These are phyloP conservation scores for Rhynchospora tenuis DNA, from an alignment of 176 grass and related monocot species.

Conservation along the genomic window DNA sequence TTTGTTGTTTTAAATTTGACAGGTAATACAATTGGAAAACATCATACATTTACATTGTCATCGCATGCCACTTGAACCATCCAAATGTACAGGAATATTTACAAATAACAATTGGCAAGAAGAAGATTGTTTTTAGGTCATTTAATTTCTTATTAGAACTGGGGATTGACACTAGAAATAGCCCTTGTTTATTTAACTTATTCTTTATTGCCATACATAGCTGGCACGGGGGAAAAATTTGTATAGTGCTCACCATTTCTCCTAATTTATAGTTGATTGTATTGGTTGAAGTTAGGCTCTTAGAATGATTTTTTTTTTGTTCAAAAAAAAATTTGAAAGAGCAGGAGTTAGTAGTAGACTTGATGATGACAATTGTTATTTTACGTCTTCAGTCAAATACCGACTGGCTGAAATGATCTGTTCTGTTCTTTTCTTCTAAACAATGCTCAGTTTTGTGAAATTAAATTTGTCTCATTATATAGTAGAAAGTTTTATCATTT, in stretches of 20 bases:
- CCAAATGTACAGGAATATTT: slow-evolving; percentile 4
- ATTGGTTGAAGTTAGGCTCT: neutral
- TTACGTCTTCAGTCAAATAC: neutral
- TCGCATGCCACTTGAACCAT: neutral
- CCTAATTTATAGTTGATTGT: neutral
- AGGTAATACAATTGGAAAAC: neutral
- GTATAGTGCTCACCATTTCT: neutral
- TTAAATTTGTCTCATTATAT: neutral
- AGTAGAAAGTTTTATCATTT: neutral
- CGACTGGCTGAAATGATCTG: neutral
- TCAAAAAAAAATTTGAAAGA: neutral
- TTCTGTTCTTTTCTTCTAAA: neutral
- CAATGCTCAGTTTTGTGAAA: neutral
- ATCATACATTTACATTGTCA: neutral
- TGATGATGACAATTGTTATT: neutral
- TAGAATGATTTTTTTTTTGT: neutral
- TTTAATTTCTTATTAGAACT: neutral
- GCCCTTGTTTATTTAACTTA: neutral
- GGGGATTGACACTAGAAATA: neutral
- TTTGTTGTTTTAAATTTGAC: neutral
- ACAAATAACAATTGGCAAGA: neutral
- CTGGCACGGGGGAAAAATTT: neutral
- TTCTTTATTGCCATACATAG: neutral
- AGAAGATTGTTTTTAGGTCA: neutral
- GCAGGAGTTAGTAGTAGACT: neutral